Conservation (phyloP, 768 basidiomycete species). For the Artomyces pyxidatus region DNA sequence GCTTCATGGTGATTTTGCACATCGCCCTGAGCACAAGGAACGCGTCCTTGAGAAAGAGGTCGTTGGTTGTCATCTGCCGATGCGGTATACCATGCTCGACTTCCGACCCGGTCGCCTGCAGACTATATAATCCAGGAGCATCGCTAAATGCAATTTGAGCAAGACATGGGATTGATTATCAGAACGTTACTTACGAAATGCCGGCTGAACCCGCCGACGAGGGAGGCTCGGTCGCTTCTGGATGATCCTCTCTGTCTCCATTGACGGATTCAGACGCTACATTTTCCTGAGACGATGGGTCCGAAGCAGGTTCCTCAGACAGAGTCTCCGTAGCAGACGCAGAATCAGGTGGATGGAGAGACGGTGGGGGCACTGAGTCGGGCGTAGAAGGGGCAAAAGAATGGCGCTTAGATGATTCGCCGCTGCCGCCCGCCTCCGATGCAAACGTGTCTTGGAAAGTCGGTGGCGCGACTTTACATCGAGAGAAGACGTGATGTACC, state of each 20-base stretch:
- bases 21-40: conserved; percentile 96
- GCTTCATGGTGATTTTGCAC: conserved; percentile 98
- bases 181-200: conserved; percentile 3
- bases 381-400: conserved; percentile 9
- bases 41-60: conserved; percentile 93
- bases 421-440: conserved; percentile 11
- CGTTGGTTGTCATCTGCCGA: conserved; percentile 61
- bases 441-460: conserved; percentile 3
- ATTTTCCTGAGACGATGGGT: conserved; percentile 1
- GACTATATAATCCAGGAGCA: neutral
- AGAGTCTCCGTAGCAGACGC: neutral
- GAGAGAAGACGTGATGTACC: conserved; percentile 92
- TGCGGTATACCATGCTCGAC: conserved; percentile 9
- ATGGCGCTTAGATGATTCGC: conserved; percentile 1
- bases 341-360: conserved; percentile 9
- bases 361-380: conserved; percentile 13
- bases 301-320: neutral
- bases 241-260: neutral
- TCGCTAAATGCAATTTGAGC: conserved; percentile 4
- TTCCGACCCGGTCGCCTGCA: conserved; percentile 13
- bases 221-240: neutral
- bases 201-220: neutral
- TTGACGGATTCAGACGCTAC: neutral
- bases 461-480: conserved; percentile 43
- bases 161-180: neutral